Base-by-base conservation (phyloP, 1,284 basidiomycete genomes). In the Singerocomus rubriflavus region DNA sequence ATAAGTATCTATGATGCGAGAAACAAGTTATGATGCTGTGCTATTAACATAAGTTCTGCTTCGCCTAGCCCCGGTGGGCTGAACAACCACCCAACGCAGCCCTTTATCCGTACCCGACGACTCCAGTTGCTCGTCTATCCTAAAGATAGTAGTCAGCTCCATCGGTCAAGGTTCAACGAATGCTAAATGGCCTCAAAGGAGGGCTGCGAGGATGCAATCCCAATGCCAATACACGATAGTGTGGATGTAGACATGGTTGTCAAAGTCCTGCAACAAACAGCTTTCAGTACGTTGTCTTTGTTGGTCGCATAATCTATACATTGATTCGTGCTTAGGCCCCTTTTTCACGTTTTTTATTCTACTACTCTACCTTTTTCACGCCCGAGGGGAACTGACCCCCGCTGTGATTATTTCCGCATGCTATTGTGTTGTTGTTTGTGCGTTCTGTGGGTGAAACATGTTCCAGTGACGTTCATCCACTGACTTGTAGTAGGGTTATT, bases 331-430 rank as follows among this genome's bases (percentile, higher is more conserved):
- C 48, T 36, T 55, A 91, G 89, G 88, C 57, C 90, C 91, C 13
- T 87, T 90, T 73, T 93, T 93, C 69, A 74, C 85, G 7, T 79
- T 80, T 68, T 83, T 91, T 54, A 73, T 93, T 52, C 88, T 90
- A 2, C 62, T 89, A 17, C 88, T 90, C 64, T 85, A 83, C 63
- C 69, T 82, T 53, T 88, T 88, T 56, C 85, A 89, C 61, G 83
- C 84, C 3, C 71, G 74, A 25, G 74, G 76, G 34, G 63, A 73
- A 58, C 71, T 75, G 37, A 77, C 84, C 52, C 71, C 76, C 5
- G 68, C 78, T 14, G 71, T 91, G 46, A 54, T 82, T 31, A 61
- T 68, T 51, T 74, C 81, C 5, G 66, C 72, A 4, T 59, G 68
- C 17, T 91, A 87, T 68, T 82, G 76, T 60, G 71, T 74, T 14